Percentiles rank a stretch among this genome's conserved stretches.
Evolutionary conservation across 2,329 filamentous ascomycete species (phyloP).

Genomic region (Chalaropsis thielavioides): DNA sequence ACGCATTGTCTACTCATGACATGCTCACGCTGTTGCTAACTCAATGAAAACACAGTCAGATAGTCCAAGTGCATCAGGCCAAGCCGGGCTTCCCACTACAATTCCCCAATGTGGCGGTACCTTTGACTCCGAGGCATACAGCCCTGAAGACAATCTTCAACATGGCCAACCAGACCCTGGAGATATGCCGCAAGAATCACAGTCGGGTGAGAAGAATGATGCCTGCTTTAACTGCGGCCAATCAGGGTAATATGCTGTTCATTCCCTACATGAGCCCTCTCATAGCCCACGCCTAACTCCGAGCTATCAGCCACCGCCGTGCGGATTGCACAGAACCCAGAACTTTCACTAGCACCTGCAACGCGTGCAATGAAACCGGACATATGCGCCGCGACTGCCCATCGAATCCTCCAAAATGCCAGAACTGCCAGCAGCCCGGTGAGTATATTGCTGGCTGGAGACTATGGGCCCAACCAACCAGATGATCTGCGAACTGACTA

Average conservation of each 20-base stretch:
- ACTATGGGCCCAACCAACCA: no score
- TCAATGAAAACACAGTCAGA: background rate
- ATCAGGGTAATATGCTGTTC: background rate
- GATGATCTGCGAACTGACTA: background rate
- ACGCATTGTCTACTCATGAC: background rate
- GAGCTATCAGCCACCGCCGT: constrained; percentile 20
- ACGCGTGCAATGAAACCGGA: constrained; percentile 36
- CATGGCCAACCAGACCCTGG: no score
- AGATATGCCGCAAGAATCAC: background rate
- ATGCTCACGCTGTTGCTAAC: background rate
- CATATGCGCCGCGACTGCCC: constrained; percentile 50
- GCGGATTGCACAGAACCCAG: constrained; percentile 26
- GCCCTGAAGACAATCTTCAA: background rate
- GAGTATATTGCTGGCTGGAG: constrained; percentile 30
- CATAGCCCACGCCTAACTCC: background rate
- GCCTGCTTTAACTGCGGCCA: background rate
- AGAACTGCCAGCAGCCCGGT: constrained; percentile 43
- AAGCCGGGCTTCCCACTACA: background rate
- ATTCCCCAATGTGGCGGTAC: background rate
- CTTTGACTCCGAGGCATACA: background rate
- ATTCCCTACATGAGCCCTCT: background rate
- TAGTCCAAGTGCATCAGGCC: background rate
- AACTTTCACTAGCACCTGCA: constrained; percentile 24
- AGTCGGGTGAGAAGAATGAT: background rate
- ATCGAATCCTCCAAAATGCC: constrained; percentile 41